These are phyloP conservation scores for Porcisia hertigi DNA, from an alignment of 208 protist genomes.

Conservation along the genomic window DNA sequence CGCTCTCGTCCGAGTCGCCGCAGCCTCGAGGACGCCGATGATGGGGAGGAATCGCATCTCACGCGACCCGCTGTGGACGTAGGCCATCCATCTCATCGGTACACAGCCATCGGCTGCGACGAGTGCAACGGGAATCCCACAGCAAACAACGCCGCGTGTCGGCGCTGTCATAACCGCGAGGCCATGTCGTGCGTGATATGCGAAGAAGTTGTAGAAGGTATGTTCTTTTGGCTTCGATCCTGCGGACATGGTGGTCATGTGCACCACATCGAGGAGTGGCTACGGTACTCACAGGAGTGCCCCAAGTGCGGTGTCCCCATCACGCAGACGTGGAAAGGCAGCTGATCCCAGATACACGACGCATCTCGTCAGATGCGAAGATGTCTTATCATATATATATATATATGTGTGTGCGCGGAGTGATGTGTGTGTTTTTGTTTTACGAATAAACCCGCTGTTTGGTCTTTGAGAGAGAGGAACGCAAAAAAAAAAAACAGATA, in stretches of 20 bases:
- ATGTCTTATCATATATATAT: background rate
- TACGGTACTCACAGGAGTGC: constrained; percentile 66
- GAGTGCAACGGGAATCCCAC: background rate
- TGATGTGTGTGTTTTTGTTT: background rate
- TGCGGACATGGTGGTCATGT: constrained; percentile 87
- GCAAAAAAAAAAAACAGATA: background rate
- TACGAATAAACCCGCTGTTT: too few relatives aligned
- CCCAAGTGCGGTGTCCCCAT: constrained; percentile 70
- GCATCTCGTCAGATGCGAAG: background rate
- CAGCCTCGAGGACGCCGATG: constrained; percentile 14
- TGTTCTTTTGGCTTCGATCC: constrained; percentile 81
- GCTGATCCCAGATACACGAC: background rate
- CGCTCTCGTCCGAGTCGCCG: constrained; percentile 5
- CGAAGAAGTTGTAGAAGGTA: constrained; percentile 78
- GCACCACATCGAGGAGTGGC: constrained; percentile 83
- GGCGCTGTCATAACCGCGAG: constrained; percentile 36
- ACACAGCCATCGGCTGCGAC: constrained; percentile 20
- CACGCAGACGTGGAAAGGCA: constrained; percentile 34
- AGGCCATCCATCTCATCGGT: background rate
- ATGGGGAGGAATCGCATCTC: constrained; percentile 10
- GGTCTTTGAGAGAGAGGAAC: too few relatives aligned
- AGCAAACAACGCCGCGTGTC: constrained; percentile 67
- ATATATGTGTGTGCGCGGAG: background rate
- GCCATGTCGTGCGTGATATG: constrained; percentile 84
- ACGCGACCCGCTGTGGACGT: background rate